Base-by-base conservation (phyloP, 371 early-diverging fungal species). In the Circinella minor region DNA sequence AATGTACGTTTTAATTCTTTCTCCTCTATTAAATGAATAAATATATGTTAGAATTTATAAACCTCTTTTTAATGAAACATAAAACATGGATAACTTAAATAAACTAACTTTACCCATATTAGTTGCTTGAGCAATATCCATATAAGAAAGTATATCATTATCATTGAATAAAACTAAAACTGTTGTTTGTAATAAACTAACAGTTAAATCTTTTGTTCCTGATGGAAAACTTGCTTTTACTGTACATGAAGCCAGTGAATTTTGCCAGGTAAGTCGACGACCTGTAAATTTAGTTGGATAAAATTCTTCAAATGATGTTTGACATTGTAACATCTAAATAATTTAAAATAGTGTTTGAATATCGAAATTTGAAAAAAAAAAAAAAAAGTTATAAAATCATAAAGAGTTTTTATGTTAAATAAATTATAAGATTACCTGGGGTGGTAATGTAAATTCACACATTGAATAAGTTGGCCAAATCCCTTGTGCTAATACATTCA, bases 391-490 rank as follows among this genome's bases (percentile, higher is more conserved):
- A n/a, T n/a, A n/a, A n/a, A n/a, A n/a, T n/a, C n/a, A n/a, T n/a
- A n/a, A n/a, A n/a, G n/a, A n/a, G n/a, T n/a, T n/a, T n/a, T n/a
- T n/a, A n/a, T n/a, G n/a, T n/a, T n/a, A n/a, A n/a, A n/a, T n/a
- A n/a, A n/a, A n/a, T n/a, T n/a, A n/a, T n/a, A n/a, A n/a, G n/a
- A n/a, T 27, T 78, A 94, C 93, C 68, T 91, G 84, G 4, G 77
- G 64, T 7, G 97, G 95, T 43, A 96, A 75, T 15, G 67, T 82
- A 38, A 91, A 80, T 1, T 87, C 81, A 5, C 88, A 77, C 15
- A 89, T 86, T 7, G 93, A 85, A 74, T 95, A 96, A 1, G 92
- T 87, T 1, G 99, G 99, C 99, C 98, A 98, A 74, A 86, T 88
- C 4, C 91, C 92, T 63, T 91, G 88, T 11, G 97, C 94, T 70